Evolutionary conservation across 768 basidiomycete genomes (phyloP).

Genomic region (Erythrobasidium yunnanense): DNA sequence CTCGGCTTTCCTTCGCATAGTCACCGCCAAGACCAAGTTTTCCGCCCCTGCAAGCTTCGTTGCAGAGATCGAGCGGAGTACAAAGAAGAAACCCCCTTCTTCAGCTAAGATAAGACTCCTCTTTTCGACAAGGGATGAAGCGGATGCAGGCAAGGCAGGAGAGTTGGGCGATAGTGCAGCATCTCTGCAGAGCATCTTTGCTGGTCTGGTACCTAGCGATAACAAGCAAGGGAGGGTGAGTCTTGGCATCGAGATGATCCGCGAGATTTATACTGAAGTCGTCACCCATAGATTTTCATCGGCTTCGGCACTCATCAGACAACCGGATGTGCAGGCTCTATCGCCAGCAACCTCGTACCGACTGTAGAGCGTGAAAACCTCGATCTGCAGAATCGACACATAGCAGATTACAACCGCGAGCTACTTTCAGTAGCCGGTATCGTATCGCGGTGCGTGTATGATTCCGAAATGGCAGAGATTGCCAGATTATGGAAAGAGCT

Average conservation of each 20-base stretch:
- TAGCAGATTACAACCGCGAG: constrained; percentile 67
- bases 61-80: constrained; percentile 70
- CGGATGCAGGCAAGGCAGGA: constrained; percentile 8
- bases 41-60: constrained; percentile 42
- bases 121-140: constrained; percentile 46
- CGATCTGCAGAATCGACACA: constrained; percentile 32
- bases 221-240: constrained; percentile 31
- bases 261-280: not conserved
- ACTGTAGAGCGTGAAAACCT: constrained; percentile 88
- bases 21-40: constrained; percentile 42
- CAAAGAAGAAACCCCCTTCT: constrained; percentile 82
- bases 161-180: not conserved
- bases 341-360: constrained; percentile 77
- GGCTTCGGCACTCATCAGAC: constrained; percentile 51
- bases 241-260: not conserved
- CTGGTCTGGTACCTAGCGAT: constrained; percentile 30
- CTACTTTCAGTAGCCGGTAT: constrained; percentile 73
- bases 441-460: constrained; percentile 70
- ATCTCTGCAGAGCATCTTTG: constrained; percentile 23
- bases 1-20: constrained; percentile 39
- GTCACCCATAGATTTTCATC: constrained; percentile 6
- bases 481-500: constrained; percentile 53
- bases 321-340: constrained; percentile 62
- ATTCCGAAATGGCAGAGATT: constrained; percentile 61
- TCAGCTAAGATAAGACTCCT: constrained; percentile 70